phyloP scores from a whole-genome alignment of 2,329 filamentous ascomycete species.

The Aspergillus neoniger region DNA sequence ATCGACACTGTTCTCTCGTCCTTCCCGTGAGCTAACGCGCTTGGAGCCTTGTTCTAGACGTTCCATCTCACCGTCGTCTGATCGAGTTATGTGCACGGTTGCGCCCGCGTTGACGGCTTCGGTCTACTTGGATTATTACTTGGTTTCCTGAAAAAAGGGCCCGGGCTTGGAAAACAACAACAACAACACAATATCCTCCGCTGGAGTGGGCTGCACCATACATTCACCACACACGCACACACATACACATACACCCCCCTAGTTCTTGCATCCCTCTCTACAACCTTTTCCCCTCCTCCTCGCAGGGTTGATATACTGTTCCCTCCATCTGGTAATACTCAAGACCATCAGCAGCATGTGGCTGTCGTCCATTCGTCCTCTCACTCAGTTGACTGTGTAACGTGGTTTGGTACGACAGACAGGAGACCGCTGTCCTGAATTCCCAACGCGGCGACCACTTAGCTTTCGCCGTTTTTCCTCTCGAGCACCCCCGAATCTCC shows the following conservation, averaged over 20 bases:
- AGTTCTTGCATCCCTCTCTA: neutral
- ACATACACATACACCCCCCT: neutral
- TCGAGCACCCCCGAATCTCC: slow-evolving; percentile 14
- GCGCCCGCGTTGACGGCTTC: slow-evolving; percentile 17
- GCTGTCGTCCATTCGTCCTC: slow-evolving; percentile 36
- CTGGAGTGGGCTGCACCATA: neutral
- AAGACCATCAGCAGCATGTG: slow-evolving; percentile 35
- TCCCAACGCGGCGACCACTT: slow-evolving; percentile 20
- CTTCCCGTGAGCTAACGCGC: slow-evolving; percentile 12
- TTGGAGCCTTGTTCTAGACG: slow-evolving; percentile 26
- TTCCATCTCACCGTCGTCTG: slow-evolving; percentile 25
- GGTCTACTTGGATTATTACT: slow-evolving; percentile 18
- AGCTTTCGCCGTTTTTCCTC: slow-evolving; percentile 16
- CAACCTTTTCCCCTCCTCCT: neutral
- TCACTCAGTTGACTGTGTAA: slow-evolving; percentile 36
- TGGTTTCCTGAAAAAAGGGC: slow-evolving; percentile 12
- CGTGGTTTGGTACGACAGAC: slow-evolving; percentile 33
- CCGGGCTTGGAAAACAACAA: slow-evolving; percentile 3
- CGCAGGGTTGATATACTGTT: slow-evolving; percentile 1
- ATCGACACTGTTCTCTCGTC: slow-evolving; percentile 12
- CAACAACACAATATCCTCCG: slow-evolving; percentile 6
- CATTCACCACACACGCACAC: neutral
- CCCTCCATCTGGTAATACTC: slow-evolving; percentile 12
- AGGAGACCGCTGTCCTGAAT: slow-evolving; percentile 16
- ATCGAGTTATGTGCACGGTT: slow-evolving; percentile 24